A percentile compares a stretch with the other conserved stretches of the same genome.
Conservation (phyloP, 257 asterid species). For the Solanum dulcamara region DNA sequence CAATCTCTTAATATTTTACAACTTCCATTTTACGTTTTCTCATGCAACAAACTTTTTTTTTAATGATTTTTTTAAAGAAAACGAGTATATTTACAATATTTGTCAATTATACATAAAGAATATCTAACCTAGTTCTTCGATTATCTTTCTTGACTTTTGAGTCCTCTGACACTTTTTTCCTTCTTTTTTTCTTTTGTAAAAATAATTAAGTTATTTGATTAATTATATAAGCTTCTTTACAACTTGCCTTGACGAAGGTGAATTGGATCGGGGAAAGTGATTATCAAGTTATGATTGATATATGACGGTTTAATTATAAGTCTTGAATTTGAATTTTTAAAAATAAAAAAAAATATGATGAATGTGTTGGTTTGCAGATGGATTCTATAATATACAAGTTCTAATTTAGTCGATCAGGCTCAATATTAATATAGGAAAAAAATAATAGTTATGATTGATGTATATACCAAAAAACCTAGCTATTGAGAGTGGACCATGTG, state of each 20-base stretch:
- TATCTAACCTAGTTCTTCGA: not conserved
- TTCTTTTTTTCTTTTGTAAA: no score
- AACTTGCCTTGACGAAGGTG: no score
- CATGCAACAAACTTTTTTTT: not conserved
- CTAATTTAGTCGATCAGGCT: not conserved
- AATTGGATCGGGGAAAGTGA: no score
- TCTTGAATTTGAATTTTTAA: no score
- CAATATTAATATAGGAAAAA: not conserved
- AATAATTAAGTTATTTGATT: no score
- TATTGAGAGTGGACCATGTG: conserved; percentile 12
- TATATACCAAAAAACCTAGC: conserved; percentile 2
- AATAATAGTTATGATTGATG: not conserved
- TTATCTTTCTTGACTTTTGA: not conserved
- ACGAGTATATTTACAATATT: not conserved
- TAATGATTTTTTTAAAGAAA: not conserved
- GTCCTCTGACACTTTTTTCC: not conserved
- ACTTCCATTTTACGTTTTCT: conserved; percentile 2
- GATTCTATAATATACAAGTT: no score
- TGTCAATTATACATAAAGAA: not conserved
- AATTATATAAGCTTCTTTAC: no score
- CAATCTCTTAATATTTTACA: not conserved
- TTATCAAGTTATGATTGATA: no score
- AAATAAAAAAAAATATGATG: no score
- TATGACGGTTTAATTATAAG: no score
- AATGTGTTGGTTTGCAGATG: no score